Base-by-base conservation (phyloP, 106 monocot species). In the Platanthera zijinensis region DNA sequence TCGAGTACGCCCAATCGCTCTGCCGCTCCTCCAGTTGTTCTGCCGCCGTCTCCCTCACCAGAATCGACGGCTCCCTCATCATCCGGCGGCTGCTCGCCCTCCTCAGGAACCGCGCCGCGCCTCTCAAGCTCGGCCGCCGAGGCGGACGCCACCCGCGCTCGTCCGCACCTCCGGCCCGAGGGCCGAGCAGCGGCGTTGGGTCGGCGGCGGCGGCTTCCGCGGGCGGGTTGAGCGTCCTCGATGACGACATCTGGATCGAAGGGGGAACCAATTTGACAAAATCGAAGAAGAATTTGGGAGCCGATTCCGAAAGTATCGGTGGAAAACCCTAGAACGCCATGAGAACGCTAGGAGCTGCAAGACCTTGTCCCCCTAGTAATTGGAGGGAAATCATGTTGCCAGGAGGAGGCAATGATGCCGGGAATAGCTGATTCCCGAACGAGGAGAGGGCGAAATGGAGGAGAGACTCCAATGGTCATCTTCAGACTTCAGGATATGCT, bases 41-140 rank as follows among this genome's bases (percentile, higher is more conserved):
- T 45, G 87, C 85, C 51, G 90, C 87, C 46, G 85, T 57, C 78
- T 87, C 90, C 50, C 90, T 82, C 79, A 90, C 87, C 70, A 79
- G 30, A 68, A 87, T 39, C 52, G 90, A 85, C 5, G 85, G 90
- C 78, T 85, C 87, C 62, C 88, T 66, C 90, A 87, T 85, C 78
- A 85, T 79, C 32, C 87, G 79, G 6, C 90, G 79, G 80, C 81
- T 85, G 73, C 88, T 81, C 5, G 86, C 82, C 30, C 79, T 80
- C 53, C 83, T 81, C 32, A 88, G 81, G 51, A 91, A 85, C 75
- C 85, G 70, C 47, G 82, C 87, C 13, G 90, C 87, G 15, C 87
- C 85, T 7, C 83, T 76, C 4, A 83, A 77, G 62, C 81, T 62
- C 10, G 77, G 32, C 30, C 72, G 73, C 28, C 63, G 76, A 51